A percentile compares a stretch with the other conserved stretches of the same genome.
Conservation (phyloP, 2,329 filamentous ascomycete genomes). For the Claviceps sp. region DNA sequence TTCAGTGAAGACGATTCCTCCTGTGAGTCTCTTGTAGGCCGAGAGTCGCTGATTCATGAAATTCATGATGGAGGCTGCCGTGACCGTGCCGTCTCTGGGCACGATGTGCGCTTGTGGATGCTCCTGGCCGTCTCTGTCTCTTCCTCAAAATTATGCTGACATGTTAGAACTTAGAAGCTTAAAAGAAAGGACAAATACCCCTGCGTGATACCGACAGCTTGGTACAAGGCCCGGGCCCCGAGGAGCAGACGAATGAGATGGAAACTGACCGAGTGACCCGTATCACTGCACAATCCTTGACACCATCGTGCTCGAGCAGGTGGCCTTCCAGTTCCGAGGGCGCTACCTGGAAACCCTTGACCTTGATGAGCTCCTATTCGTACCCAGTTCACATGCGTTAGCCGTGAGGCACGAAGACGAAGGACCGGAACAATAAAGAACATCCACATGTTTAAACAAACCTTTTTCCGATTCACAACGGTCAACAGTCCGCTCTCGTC, state of each 20-base stretch:
- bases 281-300: slow-evolving; percentile 65
- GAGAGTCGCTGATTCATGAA: not conserved
- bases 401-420: not conserved
- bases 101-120: slow-evolving; percentile 34
- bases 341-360: slow-evolving; percentile 68
- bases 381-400: slow-evolving; percentile 67
- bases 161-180: no score
- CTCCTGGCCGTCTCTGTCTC: not conserved
- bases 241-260: not conserved
- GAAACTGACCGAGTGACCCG: not conserved
- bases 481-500: not conserved
- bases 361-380: slow-evolving; percentile 58
- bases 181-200: not conserved
- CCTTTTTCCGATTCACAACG: not conserved
- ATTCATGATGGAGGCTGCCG: not conserved
- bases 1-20: slow-evolving; percentile 49
- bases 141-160: not conserved
- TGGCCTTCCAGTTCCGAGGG: slow-evolving; percentile 69
- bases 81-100: not conserved
- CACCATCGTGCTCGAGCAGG: slow-evolving; percentile 54
- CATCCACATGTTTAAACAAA: not conserved
- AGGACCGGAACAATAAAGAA: no score
- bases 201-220: no score
- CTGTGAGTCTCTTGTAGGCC: slow-evolving; percentile 51
- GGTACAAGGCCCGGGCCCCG: no score